Conservation (phyloP, 345 rosid genomes). For the Salix suchowensis region DNA sequence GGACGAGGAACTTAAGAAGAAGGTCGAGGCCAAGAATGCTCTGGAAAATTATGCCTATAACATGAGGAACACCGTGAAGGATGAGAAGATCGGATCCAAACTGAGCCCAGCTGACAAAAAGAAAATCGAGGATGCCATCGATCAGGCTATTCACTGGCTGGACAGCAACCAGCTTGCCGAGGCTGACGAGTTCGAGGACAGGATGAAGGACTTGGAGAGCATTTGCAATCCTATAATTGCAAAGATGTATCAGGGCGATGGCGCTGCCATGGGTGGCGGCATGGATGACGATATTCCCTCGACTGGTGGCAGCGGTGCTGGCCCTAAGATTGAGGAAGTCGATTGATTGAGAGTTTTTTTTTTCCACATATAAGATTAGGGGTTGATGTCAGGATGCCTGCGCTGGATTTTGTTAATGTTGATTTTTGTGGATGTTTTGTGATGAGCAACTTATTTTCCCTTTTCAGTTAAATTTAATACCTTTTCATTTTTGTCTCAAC, state of each 20-base stretch:
- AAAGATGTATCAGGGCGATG: conserved; percentile 14
- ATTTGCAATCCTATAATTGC: conserved; percentile 25
- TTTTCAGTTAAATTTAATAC: too few relatives aligned
- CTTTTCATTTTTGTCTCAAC: too few relatives aligned
- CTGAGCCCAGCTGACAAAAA: conserved; percentile 12
- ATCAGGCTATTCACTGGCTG: conserved; percentile 15
- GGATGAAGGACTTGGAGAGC: conserved; percentile 21
- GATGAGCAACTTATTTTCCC: too few relatives aligned
- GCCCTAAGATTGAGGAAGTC: conserved; percentile 21
- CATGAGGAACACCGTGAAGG: conserved; percentile 22
- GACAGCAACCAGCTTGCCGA: conserved; percentile 24
- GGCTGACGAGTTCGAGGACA: conserved; percentile 22
- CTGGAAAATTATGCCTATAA: conserved; percentile 21
- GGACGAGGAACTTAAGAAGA: conserved; percentile 21
- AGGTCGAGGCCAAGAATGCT: conserved; percentile 18
- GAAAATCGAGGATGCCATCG: conserved; percentile 23
- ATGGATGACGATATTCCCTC: conserved; percentile 15
- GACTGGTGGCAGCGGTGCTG: conserved; percentile 14
- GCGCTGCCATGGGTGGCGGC: conserved; percentile 12
- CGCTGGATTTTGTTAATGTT: not conserved
- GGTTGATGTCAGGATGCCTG: not conserved
- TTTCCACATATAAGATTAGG: not conserved
- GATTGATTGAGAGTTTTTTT: not conserved
- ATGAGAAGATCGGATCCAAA: conserved; percentile 18
- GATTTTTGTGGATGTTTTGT: not conserved